A percentile compares a stretch with the other conserved stretches of the same genome.
phyloP scores from a whole-genome alignment of 225 moss, liverwort and hornwort species.

The Rhytidiadelphus loreus region DNA sequence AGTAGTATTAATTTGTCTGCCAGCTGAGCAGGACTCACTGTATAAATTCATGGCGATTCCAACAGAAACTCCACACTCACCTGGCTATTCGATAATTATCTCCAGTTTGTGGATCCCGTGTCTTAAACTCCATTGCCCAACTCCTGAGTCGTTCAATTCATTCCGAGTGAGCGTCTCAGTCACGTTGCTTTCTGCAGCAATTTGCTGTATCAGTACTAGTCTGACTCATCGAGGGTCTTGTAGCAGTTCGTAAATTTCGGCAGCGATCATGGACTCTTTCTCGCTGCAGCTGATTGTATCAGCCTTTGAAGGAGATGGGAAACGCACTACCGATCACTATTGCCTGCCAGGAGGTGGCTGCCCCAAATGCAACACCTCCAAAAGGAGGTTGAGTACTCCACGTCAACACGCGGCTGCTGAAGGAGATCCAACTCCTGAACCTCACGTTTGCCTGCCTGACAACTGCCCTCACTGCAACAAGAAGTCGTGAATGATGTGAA shows the following conservation, averaged over 20 bases:
- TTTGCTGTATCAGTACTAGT: background rate
- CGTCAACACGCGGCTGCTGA: background rate
- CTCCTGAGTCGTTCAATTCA: background rate
- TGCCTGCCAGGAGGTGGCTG: background rate
- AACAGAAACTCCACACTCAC: background rate
- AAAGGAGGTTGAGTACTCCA: background rate
- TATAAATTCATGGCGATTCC: background rate
- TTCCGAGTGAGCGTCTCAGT: background rate
- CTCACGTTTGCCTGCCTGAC: background rate
- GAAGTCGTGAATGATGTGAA: background rate
- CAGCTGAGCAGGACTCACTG: too few species aligned
- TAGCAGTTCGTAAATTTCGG: background rate
- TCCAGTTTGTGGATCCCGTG: background rate
- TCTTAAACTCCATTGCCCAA: background rate
- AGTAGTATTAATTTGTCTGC: background rate
- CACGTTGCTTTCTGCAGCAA: background rate
- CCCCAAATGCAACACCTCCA: background rate
- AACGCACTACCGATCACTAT: background rate
- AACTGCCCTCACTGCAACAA: background rate
- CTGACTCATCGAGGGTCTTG: background rate
- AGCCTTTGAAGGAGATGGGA: background rate
- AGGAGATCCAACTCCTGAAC: background rate
- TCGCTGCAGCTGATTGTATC: background rate
- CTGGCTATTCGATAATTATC: background rate
- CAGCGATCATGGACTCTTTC: background rate